Percentiles rank a stretch among this genome's conserved stretches.
These are phyloP conservation scores for Mycena filopes DNA, from an alignment of 768 basidiomycete genomes.

Conservation along the genomic window DNA sequence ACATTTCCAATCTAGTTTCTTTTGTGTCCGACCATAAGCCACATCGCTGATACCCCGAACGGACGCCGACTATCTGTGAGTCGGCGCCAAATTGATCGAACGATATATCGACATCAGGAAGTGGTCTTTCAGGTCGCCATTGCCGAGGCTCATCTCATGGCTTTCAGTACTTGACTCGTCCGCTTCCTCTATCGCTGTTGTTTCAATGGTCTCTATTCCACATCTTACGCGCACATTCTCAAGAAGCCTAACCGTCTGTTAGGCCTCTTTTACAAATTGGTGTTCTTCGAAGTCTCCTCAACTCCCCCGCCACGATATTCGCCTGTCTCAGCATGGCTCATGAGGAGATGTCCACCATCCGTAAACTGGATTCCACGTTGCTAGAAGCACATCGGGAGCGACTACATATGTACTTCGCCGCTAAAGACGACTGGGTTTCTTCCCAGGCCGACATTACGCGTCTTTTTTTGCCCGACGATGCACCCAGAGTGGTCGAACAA, in stretches of 20 bases:
- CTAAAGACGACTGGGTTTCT: slow-evolving; percentile 77
- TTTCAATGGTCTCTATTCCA: slow-evolving; percentile 51
- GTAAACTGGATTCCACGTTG: slow-evolving; percentile 58
- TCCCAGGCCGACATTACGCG: slow-evolving; percentile 58
- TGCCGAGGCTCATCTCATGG: slow-evolving; percentile 55
- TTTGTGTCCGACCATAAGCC: slow-evolving; percentile 76
- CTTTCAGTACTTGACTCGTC: slow-evolving; percentile 56
- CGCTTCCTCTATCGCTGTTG: slow-evolving; percentile 55
- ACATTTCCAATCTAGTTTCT: slow-evolving; percentile 59
- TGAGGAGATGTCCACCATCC: slow-evolving; percentile 75
- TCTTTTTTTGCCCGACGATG: slow-evolving; percentile 47
- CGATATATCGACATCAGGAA: slow-evolving; percentile 34
- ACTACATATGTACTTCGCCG: slow-evolving; percentile 67
- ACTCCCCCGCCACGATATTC: slow-evolving; percentile 60
- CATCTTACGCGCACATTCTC: not conserved
- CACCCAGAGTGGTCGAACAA: slow-evolving; percentile 52
- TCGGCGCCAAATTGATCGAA: slow-evolving; percentile 15
- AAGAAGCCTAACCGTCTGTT: not conserved
- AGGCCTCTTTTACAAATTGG: slow-evolving; percentile 56
- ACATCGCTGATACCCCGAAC: slow-evolving; percentile 74
- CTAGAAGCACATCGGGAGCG: slow-evolving; percentile 52
- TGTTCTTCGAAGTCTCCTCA: slow-evolving; percentile 61
- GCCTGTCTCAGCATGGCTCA: slow-evolving; percentile 70
- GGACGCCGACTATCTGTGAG: slow-evolving; percentile 68
- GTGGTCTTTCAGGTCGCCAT: slow-evolving; percentile 60